Evolutionary conservation across 2,329 filamentous ascomycete genomes (phyloP), one percentile per base, ranked within the genome.

Genomic region (Pyrenochaeta sp.): DNA sequence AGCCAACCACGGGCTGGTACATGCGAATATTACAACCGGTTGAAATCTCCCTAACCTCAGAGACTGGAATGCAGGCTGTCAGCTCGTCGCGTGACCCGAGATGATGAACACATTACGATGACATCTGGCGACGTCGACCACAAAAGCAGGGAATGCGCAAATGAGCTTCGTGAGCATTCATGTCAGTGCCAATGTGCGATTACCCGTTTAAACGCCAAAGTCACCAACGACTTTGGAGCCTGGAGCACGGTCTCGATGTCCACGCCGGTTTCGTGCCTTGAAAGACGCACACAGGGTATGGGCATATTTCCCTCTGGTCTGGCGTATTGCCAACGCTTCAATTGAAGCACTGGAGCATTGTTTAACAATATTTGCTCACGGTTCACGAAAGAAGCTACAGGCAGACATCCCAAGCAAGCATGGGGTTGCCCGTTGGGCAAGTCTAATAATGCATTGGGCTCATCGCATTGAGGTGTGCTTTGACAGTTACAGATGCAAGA

Each of bases 21-120:
- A 44, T 44, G 13, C 40, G 9, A 44, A 24, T 27, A 25, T 25
- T 25, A 25, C 40, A 44, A 15, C 40, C 40, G 40, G 22, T 27
- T 44, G 40, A 44, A 44, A 7, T 44, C 22, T 15, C 25, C 40
- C 40, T n/a, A 12, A 15, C 19, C 13, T 15, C n/a, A 36, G 25
- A 56, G 46, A 34, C 34, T 48, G 42, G 50, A 50, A 49, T 50
- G 52, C 56, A 50, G 56, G 42, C 55, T 54, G 52, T 60, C 58
- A 50, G 45, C 44, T 53, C 32, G 46, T 50, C 42, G 52, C 52
- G 45, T 56, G 54, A 58, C 46, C 40, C 22, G 42, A 32, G 53
- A 30, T 59, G 49, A 58, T 51, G 56, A 53, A 34, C 48, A 43
- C 32, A 56, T 50, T 54, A 50, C 54, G 34, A 32, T 44, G 40